Percentiles rank a stretch among this genome's conserved stretches.
Conservation (phyloP, 345 rosid species). For the Gossypium sturtianum region DNA sequence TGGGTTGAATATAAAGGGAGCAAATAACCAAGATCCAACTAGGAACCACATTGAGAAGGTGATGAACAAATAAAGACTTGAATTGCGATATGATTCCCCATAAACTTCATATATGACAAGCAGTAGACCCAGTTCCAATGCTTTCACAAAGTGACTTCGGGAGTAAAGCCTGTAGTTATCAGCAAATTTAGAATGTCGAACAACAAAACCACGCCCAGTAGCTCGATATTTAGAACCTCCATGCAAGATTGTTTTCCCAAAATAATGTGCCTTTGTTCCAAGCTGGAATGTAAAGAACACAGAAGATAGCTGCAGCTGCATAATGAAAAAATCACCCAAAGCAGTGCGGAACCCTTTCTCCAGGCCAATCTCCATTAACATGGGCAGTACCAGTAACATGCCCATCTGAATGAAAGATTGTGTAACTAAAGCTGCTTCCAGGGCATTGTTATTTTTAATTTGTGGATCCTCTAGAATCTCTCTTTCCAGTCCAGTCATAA, state of each 20-base stretch:
- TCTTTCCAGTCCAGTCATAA: conserved; percentile 56
- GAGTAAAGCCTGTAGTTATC: conserved; percentile 67
- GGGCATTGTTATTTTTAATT: conserved; percentile 41
- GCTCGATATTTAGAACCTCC: conserved; percentile 85
- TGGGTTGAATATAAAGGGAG: conserved; percentile 66
- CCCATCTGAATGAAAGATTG: conserved; percentile 73
- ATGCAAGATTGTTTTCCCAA: conserved; percentile 66
- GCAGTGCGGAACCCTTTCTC: conserved; percentile 67
- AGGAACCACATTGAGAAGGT: conserved; percentile 57
- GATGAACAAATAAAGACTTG: conserved; percentile 42
- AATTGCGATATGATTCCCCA: conserved; percentile 38
- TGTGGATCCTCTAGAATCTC: conserved; percentile 32
- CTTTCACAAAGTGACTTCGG: conserved; percentile 67
- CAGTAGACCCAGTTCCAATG: conserved; percentile 55
- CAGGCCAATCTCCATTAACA: conserved; percentile 75
- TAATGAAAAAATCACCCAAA: conserved; percentile 49
- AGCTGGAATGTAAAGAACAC: conserved; percentile 71
- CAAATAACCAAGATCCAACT: conserved; percentile 63
- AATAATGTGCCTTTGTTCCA: conserved; percentile 63
- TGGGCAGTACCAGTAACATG: conserved; percentile 53
- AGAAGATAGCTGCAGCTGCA: conserved; percentile 62
- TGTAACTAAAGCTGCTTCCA: conserved; percentile 60
- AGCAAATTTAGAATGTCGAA: conserved; percentile 80
- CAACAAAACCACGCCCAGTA: conserved; percentile 91
- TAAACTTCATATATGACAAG: conserved; percentile 49